Percentiles rank a stretch among this genome's conserved stretches.
These are phyloP conservation scores for Gossypium ekmanianum DNA, from an alignment of 345 rosid species.

Conservation along the genomic window DNA sequence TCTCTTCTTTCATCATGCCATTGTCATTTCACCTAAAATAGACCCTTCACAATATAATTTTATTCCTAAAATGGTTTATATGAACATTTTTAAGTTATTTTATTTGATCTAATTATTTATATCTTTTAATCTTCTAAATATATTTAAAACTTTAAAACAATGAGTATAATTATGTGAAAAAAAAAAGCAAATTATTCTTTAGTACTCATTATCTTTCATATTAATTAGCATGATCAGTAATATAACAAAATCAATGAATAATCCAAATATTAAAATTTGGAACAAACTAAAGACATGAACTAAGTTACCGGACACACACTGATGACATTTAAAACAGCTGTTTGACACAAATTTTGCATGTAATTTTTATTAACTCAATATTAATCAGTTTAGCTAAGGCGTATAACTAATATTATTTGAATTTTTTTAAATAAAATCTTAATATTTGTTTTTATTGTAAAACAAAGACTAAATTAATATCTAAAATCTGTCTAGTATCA, in stretches of 20 bases:
- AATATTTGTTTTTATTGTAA: too few species aligned
- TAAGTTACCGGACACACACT: background rate
- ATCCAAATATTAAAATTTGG: background rate
- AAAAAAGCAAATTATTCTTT: too few species aligned
- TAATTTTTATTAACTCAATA: background rate
- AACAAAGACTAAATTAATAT: too few species aligned
- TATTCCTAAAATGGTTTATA: background rate
- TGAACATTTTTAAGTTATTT: too few species aligned
- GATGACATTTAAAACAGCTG: background rate
- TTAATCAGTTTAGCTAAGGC: background rate
- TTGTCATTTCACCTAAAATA: conserved; percentile 11
- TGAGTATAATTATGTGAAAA: too few species aligned
- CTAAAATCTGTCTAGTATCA: too few species aligned
- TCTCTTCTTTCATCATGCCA: background rate
- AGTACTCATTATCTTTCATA: background rate
- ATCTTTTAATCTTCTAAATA: too few species aligned
- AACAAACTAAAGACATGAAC: background rate
- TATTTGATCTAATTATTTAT: too few species aligned
- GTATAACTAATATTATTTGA: background rate
- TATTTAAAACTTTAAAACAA: too few species aligned
- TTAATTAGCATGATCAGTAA: background rate
- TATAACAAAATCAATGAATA: conserved; percentile 2
- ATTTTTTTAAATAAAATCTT: too few species aligned
- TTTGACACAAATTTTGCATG: background rate
- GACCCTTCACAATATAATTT: conserved; percentile 7